Conservation (phyloP, 768 basidiomycete species). For the Termitomyces sp. region DNA sequence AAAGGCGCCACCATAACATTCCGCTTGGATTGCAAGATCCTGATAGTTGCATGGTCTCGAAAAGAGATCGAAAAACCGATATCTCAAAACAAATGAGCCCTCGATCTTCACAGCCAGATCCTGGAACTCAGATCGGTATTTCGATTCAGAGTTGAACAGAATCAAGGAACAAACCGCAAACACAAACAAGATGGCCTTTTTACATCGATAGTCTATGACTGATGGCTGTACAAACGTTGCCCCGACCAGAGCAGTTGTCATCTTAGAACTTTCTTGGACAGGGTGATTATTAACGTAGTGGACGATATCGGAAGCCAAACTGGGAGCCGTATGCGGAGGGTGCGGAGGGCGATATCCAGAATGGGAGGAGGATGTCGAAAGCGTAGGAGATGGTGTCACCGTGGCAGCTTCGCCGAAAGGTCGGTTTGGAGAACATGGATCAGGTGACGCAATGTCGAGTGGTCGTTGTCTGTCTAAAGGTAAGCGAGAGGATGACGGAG, state of each 20-base stretch:
- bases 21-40: constrained; percentile 49
- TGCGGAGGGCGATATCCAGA: constrained; percentile 2
- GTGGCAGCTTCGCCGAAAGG: neutral
- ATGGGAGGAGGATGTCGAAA: neutral
- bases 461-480: constrained; percentile 1
- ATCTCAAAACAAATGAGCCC: constrained; percentile 61
- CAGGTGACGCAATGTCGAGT: constrained; percentile 8
- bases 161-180: constrained; percentile 44
- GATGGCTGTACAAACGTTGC: constrained; percentile 56
- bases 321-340: constrained; percentile 13
- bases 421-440: constrained; percentile 1
- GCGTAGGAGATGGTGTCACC: constrained; percentile 7
- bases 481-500: constrained; percentile 7
- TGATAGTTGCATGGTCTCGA: constrained; percentile 26
- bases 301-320: constrained; percentile 25
- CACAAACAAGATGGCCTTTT: constrained; percentile 53
- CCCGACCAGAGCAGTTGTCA: constrained; percentile 51
- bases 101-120: constrained; percentile 70
- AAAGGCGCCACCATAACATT: constrained; percentile 60
- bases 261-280: constrained; percentile 45
- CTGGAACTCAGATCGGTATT: constrained; percentile 25
- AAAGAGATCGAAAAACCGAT: constrained; percentile 61
- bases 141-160: neutral
- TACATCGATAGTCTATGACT: constrained; percentile 52
- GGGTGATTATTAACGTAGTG: constrained; percentile 35